Base-by-base conservation (phyloP, 176 grass and related monocot genomes). In the Metroxylon sagu region DNA sequence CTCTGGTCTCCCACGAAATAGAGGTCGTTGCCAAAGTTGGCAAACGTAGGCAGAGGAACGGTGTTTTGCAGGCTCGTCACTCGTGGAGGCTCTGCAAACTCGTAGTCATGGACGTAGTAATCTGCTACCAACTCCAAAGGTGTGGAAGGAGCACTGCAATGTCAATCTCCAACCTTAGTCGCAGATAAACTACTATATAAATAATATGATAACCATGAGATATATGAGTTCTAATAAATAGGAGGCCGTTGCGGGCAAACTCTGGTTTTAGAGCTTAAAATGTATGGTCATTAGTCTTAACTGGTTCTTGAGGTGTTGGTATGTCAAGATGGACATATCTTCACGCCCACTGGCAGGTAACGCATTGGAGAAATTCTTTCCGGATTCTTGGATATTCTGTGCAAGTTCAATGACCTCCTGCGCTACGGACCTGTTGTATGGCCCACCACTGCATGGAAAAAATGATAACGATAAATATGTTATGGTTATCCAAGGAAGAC, bases 11-110 rank as follows among this genome's bases (percentile, higher is more conserved):
- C 81, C 63, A 89, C 77, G 29, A 89, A 89, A 67, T 80, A 52
- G 3, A 62, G 15, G 18, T 81, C 81, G 1, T 89, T 73, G 0
- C 85, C 85, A 3, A 80, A 84, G 55, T 75, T 6, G 4, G 21
- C 25, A 43, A 81, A 84, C 5, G 85, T 84, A 10, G 74, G 30
- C 56, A 71, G 49, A 5, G 81, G 81, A 4, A 77, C 27, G 0
- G 81, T 89, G 52, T 77, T 84, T 62, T 89, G 85, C 57, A 84
- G 60, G 56, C 86, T 84, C 14, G 86, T 89, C 35, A 81, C 57
- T 6, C 77, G 77, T 6, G 81, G 81, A 6, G 81, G 81, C 69
- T 89, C 77, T 17, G 81, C 81, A 48, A 81, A 84, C 71, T 89
- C 86, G 39, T 72, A 85, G 69, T 89, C 81, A 23, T 75, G 57